Evolutionary conservation across 2,329 filamentous ascomycete genomes (phyloP), one percentile per base, ranked within the genome.

Genomic region (Ascochyta lentis): DNA sequence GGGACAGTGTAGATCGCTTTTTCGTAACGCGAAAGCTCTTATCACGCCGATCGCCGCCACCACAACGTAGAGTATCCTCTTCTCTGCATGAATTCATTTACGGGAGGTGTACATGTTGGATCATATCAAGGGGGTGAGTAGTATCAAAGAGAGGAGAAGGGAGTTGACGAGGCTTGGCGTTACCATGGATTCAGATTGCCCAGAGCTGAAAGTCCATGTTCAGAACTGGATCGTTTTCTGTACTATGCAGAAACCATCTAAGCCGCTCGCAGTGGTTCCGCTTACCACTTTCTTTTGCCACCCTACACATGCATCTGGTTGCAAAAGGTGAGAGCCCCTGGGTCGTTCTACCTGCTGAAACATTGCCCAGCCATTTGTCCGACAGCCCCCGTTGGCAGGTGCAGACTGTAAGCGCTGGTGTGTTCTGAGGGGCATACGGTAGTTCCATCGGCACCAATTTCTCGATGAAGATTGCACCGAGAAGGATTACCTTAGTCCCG

Each of bases 381-480:
- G 33, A 44, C 15, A 13, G 16, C 16, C 12, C 33, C 40, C 24
- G 38, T 44, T 16, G 16, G 29, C 33, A 31, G 19, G 19, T 13
- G 19, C 24, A 24, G 6, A 5, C 41, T 6, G 31, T 44, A 50
- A 39, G 48, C 48, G 48, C 48, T 39, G 31, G 8, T 44, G 7
- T 37, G 13, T 37, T n/a, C 24, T 9, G 40, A 33, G 16, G 40
- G 7, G 47, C 27, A 12, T 22, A n/a, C n/a, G n/a, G n/a, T n/a
- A 50, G n/a, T 29, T 6, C 8, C 24, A 27, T 24, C 23, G 48
- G 48, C 16, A 16, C 24, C 31, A 37, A 22, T 43, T 23, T 33
- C 39, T 44, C 13, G 19, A 38, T 50, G 31, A 44, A 33, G 26
- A 38, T 38, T 43, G 38, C 33, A 43, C 48, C 48, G 48, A 50